A percentile compares a stretch with the other conserved stretches of the same genome.
These are phyloP conservation scores for Globisporangium megalacanthum DNA, from an alignment of 352 stramenopile species.

Conservation along the genomic window DNA sequence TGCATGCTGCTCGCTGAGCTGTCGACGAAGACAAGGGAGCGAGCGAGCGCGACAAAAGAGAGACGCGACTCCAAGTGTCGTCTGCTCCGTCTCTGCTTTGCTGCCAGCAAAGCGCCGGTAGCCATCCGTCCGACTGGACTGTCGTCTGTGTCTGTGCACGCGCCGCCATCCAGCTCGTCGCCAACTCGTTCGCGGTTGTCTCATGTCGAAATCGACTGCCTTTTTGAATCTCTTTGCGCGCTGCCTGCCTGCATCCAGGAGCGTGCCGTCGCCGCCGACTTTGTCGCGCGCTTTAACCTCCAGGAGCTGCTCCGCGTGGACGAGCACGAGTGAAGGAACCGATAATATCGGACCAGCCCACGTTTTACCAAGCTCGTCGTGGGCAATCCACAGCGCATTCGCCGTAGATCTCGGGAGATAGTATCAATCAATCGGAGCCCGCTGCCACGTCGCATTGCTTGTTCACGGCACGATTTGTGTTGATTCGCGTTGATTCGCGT, in stretches of 20 bases:
- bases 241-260: too few relatives aligned
- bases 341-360: neutral
- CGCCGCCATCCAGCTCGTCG: neutral
- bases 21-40: neutral
- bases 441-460: too few relatives aligned
- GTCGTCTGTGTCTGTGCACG: neutral
- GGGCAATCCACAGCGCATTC: too few relatives aligned
- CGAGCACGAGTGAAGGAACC: constrained; percentile 9
- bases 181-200: neutral
- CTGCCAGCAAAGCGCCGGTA: neutral
- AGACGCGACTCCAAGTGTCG: neutral
- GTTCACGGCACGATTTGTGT: too few relatives aligned
- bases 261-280: constrained; percentile 42
- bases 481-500: too few relatives aligned
- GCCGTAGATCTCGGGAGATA: too few relatives aligned
- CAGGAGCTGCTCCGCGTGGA: constrained; percentile 48
- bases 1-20: neutral
- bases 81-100: neutral
- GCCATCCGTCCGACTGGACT: neutral
- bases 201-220: neutral
- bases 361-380: too few relatives aligned
- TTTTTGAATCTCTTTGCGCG: neutral
- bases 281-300: constrained; percentile 67
- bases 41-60: constrained; percentile 2
- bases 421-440: too few relatives aligned